Evolutionary conservation across 2,329 filamentous ascomycete species (phyloP), one percentile per base, ranked within the genome.

Genomic region (Seiridium unicorne): DNA sequence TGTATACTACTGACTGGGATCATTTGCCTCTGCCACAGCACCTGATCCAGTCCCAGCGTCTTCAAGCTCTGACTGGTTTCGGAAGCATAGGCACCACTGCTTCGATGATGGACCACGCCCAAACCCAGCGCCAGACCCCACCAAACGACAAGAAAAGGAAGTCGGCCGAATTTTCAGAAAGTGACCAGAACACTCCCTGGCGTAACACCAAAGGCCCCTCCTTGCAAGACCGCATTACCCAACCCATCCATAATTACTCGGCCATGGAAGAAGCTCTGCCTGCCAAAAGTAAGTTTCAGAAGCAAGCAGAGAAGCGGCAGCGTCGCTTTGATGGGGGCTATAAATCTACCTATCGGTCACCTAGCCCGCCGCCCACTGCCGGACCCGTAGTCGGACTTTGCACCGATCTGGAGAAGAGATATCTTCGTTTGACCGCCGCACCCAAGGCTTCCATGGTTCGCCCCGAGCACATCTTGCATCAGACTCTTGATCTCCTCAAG

Each of bases 401-500:
- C 74, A 85, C 93, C 75, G 84, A 82, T 32, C 81, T 98, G 67
- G 94, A 98, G 77, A 99, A 99, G 82, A 89, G 87, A 72, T 99
- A 97, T 73, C 90, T 98, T 72, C 93, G 95, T 63, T 84, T 99
- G 73, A 99, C 94, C 18, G 88, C 93, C 38, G 89, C 93, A 54
- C 95, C 95, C 40, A 91, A 96, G 65, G 88, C 93, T 59, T 90
- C 93, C 70, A 89, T 89, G 68, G 95, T 99, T 55, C 93, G 95
- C 51, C 95, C 95, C 31, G 83, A 96, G 71, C 78, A 78, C 54
- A 81, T 99, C 31, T 79, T 99, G 64, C 87, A 89, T 66, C 88
- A 95, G 77, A 93, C 94, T 5, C 78, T 99, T 74, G 92, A 96
- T 67, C 79, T 96, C 54, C 80, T 99, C 64, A 96, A 96, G 81